A percentile compares a stretch with the other conserved stretches of the same genome.
Conservation (phyloP, 2,329 filamentous ascomycete species). For the Exophiala spinifera region DNA sequence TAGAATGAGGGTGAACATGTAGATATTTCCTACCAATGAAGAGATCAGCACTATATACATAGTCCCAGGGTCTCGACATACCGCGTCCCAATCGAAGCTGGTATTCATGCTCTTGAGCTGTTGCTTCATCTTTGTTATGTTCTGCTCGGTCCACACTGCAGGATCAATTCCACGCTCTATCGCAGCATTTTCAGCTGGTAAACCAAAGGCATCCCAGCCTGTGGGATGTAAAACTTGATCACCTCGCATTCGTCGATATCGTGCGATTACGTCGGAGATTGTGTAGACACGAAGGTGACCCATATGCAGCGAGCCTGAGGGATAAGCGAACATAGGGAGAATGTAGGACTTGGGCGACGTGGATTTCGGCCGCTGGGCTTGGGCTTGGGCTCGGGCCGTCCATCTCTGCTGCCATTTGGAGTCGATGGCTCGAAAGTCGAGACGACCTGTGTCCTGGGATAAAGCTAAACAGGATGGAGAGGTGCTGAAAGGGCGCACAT, state of each 20-base stretch:
- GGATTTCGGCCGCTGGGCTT: not conserved
- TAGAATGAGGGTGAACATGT: constrained; percentile 85
- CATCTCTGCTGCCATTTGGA: constrained; percentile 56
- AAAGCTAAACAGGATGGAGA: constrained; percentile 4
- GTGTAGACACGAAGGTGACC: constrained; percentile 87
- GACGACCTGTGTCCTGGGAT: constrained; percentile 16
- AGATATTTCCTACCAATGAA: constrained; percentile 64
- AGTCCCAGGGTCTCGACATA: constrained; percentile 46
- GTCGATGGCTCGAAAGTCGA: constrained; percentile 49
- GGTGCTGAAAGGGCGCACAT: constrained; percentile 10
- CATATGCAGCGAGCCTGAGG: constrained; percentile 80
- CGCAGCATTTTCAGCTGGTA: constrained; percentile 88
- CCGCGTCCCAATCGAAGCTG: constrained; percentile 77
- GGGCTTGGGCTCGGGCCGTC: constrained; percentile 28
- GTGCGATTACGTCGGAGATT: constrained; percentile 79
- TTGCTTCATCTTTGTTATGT: constrained; percentile 80
- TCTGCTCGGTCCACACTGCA: constrained; percentile 72
- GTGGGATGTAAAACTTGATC: constrained; percentile 79
- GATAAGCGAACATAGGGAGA: constrained; percentile 90
- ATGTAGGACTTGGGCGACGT: constrained; percentile 58
- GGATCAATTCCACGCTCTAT: constrained; percentile 78
- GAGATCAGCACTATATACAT: constrained; percentile 30
- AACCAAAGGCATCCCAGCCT: constrained; percentile 89
- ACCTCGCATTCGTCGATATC: constrained; percentile 72
- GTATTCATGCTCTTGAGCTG: constrained; percentile 77